Percentiles rank a stretch among this genome's conserved stretches.
These are phyloP conservation scores for Petrea volubilis DNA, from an alignment of 257 asterid species.

Conservation along the genomic window DNA sequence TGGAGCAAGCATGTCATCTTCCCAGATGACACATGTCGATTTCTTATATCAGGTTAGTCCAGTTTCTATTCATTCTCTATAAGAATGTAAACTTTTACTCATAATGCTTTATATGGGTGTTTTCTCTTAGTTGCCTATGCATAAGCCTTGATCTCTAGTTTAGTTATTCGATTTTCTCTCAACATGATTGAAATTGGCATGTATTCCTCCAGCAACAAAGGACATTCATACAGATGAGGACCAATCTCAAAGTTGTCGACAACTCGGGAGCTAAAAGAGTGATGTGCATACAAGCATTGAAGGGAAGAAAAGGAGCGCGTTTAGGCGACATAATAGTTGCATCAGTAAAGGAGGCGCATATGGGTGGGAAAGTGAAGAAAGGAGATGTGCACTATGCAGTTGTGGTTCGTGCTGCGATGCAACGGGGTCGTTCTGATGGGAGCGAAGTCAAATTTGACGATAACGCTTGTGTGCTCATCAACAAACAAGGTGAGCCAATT, in stretches of 20 bases:
- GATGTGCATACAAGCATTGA: conserved; percentile 89
- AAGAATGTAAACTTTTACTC: neutral
- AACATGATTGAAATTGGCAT: neutral
- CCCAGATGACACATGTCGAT: conserved; percentile 36
- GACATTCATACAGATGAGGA: conserved; percentile 94
- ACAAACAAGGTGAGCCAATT: conserved; percentile 91
- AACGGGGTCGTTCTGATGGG: conserved; percentile 82
- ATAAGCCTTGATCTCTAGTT: neutral
- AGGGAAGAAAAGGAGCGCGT: conserved; percentile 89
- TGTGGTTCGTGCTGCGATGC: conserved; percentile 97
- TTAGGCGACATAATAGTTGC: conserved; percentile 85
- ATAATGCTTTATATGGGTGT: neutral
- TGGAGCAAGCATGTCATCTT: conserved; percentile 41
- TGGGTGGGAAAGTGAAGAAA: conserved; percentile 91
- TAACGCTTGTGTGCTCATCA: conserved; percentile 83
- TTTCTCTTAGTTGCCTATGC: neutral
- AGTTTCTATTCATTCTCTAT: neutral
- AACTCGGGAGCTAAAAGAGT: conserved; percentile 90
- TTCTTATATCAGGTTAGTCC: conserved; percentile 59
- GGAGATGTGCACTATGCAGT: conserved; percentile 84
- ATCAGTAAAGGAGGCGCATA: conserved; percentile 88
- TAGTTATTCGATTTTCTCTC: neutral
- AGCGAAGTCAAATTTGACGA: conserved; percentile 91
- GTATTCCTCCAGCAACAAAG: conserved; percentile 65
- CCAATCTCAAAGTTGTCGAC: conserved; percentile 89